Percentiles rank a stretch among this genome's conserved stretches.
Evolutionary conservation across 2,329 filamentous ascomycete species (phyloP).

Genomic region (Diaporthe capsici): DNA sequence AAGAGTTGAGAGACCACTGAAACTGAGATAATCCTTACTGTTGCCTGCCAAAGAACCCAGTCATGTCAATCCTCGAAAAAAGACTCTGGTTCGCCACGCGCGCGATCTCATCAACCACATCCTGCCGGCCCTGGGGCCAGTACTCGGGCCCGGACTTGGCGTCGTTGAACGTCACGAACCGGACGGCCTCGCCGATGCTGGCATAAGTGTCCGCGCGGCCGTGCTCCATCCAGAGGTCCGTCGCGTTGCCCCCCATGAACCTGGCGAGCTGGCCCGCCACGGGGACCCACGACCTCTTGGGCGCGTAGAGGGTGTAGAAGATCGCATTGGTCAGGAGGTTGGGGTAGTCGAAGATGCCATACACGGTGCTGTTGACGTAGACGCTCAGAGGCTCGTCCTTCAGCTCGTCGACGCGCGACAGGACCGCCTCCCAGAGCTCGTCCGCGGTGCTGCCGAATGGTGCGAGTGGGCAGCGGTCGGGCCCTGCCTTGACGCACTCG

Average conservation of each 20-base stretch:
- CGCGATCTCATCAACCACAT: slow-evolving; percentile 52
- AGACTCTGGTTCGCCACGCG: slow-evolving; percentile 51
- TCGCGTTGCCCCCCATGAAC: slow-evolving; percentile 56
- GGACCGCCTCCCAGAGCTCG: slow-evolving; percentile 50
- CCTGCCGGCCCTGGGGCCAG: slow-evolving; percentile 52
- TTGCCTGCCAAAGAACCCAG: slow-evolving; percentile 49
- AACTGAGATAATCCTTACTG: slow-evolving; percentile 40
- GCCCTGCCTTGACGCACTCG: slow-evolving; percentile 63
- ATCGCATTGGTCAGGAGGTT: slow-evolving; percentile 54
- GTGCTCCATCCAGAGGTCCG: slow-evolving; percentile 53
- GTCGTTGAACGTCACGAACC: slow-evolving; percentile 51
- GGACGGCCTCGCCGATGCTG: slow-evolving; percentile 47
- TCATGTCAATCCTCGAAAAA: slow-evolving; percentile 48
- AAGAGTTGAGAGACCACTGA: no score
- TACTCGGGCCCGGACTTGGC: slow-evolving; percentile 48
- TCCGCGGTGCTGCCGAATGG: slow-evolving; percentile 54
- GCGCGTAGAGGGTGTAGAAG: slow-evolving; percentile 56
- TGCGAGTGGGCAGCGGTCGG: slow-evolving; percentile 57
- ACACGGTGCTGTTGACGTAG: slow-evolving; percentile 57
- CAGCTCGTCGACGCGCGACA: slow-evolving; percentile 51
- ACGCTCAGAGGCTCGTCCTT: slow-evolving; percentile 55
- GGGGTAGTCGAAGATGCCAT: slow-evolving; percentile 55
- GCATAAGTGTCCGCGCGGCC: slow-evolving; percentile 42
- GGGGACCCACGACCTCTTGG: slow-evolving; percentile 50
- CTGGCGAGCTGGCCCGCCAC: slow-evolving; percentile 52